These are phyloP conservation scores for Astrocystis sublimbata DNA, from an alignment of 495 filamentous ascomycete genomes.

Conservation along the genomic window DNA sequence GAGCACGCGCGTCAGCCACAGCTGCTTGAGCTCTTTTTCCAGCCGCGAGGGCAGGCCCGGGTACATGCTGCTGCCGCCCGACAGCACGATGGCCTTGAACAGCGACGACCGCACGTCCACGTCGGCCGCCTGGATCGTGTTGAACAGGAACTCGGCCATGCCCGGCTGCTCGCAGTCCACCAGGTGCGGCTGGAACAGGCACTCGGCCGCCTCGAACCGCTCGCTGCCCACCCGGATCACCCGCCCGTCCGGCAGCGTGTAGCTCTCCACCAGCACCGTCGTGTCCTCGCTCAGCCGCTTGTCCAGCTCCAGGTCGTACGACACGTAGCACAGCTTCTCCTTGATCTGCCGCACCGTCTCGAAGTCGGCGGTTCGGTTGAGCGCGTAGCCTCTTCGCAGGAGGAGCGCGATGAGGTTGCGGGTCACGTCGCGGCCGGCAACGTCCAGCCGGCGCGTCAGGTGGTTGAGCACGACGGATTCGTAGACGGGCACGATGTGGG, in stretches of 20 bases:
- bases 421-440: constrained; percentile 95
- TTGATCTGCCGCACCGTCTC: constrained; percentile 99
- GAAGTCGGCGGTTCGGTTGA: constrained; percentile 98
- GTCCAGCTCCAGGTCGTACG: constrained; percentile 96
- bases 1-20: constrained; percentile 93
- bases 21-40: constrained; percentile 97
- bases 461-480: constrained; percentile 97
- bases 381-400: constrained; percentile 89
- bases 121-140: constrained; percentile 94
- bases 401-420: constrained; percentile 95
- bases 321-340: constrained; percentile 99
- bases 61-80: constrained; percentile 98
- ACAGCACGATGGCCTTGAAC: constrained; percentile 96
- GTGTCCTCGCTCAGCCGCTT: constrained; percentile 96
- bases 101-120: constrained; percentile 90
- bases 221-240: constrained; percentile 95
- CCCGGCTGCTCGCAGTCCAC: constrained; percentile 97
- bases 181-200: constrained; percentile 97
- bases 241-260: constrained; percentile 93
- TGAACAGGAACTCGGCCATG: constrained; percentile 95
- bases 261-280: constrained; percentile 94
- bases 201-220: constrained; percentile 96
- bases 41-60: constrained; percentile 89
- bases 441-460: constrained; percentile 88
- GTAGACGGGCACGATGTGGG: constrained; percentile 97